phyloP scores from a whole-genome alignment of 495 filamentous ascomycete species.

The Penicillium flavigenum region DNA sequence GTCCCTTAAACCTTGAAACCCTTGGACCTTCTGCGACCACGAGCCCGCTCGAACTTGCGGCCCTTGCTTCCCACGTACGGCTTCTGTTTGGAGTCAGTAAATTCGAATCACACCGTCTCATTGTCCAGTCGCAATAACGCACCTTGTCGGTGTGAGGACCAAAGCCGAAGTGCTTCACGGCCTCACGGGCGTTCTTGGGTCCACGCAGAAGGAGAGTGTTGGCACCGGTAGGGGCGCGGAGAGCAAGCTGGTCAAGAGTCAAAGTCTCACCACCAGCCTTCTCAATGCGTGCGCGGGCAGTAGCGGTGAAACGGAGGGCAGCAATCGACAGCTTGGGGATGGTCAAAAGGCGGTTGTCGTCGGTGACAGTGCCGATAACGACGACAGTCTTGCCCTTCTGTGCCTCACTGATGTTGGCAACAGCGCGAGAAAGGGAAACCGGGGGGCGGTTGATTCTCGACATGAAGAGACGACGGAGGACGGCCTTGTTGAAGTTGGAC shows the following conservation, averaged over 20 bases:
- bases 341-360: slow-evolving; percentile 87
- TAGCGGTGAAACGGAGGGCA: slow-evolving; percentile 92
- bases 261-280: slow-evolving; percentile 91
- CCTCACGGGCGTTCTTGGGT: slow-evolving; percentile 95
- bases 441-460: slow-evolving; percentile 96
- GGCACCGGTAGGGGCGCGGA: slow-evolving; percentile 86
- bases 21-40: slow-evolving; percentile 91
- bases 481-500: slow-evolving; percentile 92
- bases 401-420: slow-evolving; percentile 59
- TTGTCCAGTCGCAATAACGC: slow-evolving; percentile 29
- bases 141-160: slow-evolving; percentile 97
- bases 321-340: slow-evolving; percentile 91
- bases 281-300: slow-evolving; percentile 86
- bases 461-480: slow-evolving; percentile 96
- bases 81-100: slow-evolving; percentile 58
- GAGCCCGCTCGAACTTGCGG: slow-evolving; percentile 96
- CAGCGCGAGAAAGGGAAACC: slow-evolving; percentile 87
- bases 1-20: slow-evolving; percentile 95
- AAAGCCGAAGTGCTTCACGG: slow-evolving; percentile 97
- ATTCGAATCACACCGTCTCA: not conserved
- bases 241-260: slow-evolving; percentile 93
- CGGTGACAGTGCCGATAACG: slow-evolving; percentile 88
- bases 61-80: slow-evolving; percentile 97
- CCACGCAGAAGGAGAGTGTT: slow-evolving; percentile 95
- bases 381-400: slow-evolving; percentile 89